Evolutionary conservation across 208 protist species (phyloP).

Genomic region (Acanthamoeba lenticulata): DNA sequence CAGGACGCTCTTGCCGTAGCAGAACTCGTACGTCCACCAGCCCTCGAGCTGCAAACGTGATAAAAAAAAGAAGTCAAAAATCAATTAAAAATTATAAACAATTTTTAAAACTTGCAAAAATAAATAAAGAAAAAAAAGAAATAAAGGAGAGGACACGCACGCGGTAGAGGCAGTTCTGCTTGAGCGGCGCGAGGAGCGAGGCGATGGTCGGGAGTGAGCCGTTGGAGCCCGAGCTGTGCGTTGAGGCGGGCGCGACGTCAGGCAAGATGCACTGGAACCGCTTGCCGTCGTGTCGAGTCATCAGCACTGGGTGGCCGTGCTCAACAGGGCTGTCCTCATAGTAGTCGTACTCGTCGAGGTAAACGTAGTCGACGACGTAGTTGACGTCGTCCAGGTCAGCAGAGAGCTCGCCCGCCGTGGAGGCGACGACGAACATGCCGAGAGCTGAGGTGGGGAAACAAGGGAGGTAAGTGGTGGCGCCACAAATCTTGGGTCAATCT

Average conservation of each 20-base stretch:
- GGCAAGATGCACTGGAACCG: neutral
- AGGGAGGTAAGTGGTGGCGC: no score
- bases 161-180: slow-evolving; percentile 9
- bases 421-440: neutral
- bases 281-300: neutral
- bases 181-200: neutral
- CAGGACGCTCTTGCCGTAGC: neutral
- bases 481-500: no score
- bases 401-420: neutral
- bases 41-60: slow-evolving; percentile 8
- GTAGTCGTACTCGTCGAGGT: neutral
- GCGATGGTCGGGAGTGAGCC: neutral
- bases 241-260: neutral
- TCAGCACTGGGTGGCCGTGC: neutral
- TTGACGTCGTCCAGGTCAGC: neutral
- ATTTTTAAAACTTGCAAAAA: neutral
- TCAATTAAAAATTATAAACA: no score
- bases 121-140: no score
- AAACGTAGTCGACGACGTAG: neutral
- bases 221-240: neutral
- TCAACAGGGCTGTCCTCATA: neutral
- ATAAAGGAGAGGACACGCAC: neutral
- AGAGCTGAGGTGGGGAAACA: no score
- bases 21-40: slow-evolving; percentile 61
- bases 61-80: neutral